A percentile compares a stretch with the other conserved stretches of the same genome.
These are phyloP conservation scores for Leptodontidium sp. DNA, from an alignment of 2,329 filamentous ascomycete species.

Conservation along the genomic window DNA sequence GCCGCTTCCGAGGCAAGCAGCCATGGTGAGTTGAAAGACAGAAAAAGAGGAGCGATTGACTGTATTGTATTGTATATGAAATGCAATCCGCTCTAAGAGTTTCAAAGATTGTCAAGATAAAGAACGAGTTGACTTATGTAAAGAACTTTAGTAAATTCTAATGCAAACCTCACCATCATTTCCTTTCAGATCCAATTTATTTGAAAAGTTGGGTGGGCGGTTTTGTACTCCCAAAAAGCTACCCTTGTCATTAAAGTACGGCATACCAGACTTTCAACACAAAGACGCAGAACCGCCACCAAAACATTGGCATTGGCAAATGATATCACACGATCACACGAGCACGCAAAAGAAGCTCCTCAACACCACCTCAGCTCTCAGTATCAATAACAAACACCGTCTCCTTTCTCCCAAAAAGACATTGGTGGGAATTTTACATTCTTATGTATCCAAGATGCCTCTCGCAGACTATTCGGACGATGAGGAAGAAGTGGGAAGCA, in stretches of 20 bases:
- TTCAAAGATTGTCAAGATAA: no score
- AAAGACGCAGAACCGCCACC: background rate
- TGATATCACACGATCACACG: background rate
- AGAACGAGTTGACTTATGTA: background rate
- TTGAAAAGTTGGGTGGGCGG: no score
- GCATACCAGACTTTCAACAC: background rate
- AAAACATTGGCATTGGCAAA: constrained; percentile 14
- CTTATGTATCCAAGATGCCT: constrained; percentile 23
- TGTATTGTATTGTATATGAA: background rate
- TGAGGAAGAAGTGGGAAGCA: constrained; percentile 35
- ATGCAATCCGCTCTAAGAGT: background rate
- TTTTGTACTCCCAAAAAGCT: background rate
- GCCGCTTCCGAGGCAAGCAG: constrained; percentile 12
- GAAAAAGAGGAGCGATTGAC: background rate
- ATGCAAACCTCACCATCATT: no score
- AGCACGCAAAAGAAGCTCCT: constrained; percentile 1
- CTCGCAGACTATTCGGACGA: constrained; percentile 24
- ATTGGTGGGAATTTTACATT: background rate
- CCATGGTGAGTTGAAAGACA: background rate
- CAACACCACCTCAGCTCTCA: background rate
- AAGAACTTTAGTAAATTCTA: background rate
- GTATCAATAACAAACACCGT: background rate
- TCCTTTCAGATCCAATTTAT: no score
- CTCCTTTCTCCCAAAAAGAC: background rate
- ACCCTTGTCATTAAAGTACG: constrained; percentile 2